Evolutionary conservation across 1,284 basidiomycete species (phyloP), one percentile per base, ranked within the genome.

Genomic region (Cystobasidium slooffiae): DNA sequence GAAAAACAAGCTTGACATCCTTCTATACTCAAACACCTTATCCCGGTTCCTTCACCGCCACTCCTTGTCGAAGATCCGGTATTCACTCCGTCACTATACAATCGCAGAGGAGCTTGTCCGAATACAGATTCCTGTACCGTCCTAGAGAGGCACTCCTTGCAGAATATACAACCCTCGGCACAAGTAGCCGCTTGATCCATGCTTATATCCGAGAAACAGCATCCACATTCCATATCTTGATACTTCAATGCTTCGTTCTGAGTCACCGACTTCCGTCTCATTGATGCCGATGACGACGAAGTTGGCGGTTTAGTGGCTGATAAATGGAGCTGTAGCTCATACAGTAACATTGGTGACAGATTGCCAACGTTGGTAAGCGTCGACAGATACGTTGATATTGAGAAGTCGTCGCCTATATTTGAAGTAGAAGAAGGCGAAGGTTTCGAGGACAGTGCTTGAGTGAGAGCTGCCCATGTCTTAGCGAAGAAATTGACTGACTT

Each of bases 1-100:
- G 69, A 72, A 44, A 72, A 72, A 18, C 59, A 31, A 43, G 69
- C 69, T 72, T 64, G 69, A 56, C 69, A 72, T 1, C 69, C 69
- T 43, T 63, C 69, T 51, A 72, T 72, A n/a, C 59, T 55, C 8
- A 72, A 31, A 56, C 69, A 72, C 14, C 69, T 39, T 9, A 72
- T 64, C 1, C 69, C 69, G 14, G 51, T 63, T 1, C 69, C 69
- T 62, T 53, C 61, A 16, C 69, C 68, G 20, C 56, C 58, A 12
- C 58, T 4, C 1, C 16, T 49, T 37, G 12, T 46, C 46, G 61
- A 46, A 6, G 7, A 43, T 18, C 46, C 31, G 10, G 24, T 24
- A 41, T 16, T 51, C 56, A 44, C 22, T 16, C 44, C 43, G 12
- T 44, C 22, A 20, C 49, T 31, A 51, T 44, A n/a, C 12, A 72